Evolutionary conservation across 2,329 filamentous ascomycete species (phyloP).

Genomic region (Phoma sp.): DNA sequence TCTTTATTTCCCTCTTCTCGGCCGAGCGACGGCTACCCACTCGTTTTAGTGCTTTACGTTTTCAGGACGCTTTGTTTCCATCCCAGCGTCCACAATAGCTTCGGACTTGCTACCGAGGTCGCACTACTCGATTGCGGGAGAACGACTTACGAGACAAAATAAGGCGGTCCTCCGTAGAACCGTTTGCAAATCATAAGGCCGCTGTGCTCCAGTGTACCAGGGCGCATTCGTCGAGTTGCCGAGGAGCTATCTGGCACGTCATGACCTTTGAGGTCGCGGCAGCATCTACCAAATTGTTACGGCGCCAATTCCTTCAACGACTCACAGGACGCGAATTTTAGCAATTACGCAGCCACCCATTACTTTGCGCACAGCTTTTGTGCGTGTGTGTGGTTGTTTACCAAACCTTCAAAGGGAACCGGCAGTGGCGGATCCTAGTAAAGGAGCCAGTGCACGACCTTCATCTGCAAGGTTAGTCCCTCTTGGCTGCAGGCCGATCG

Average conservation of each 20-base stretch:
- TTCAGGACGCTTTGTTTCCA: conserved; percentile 3
- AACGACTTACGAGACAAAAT: conserved; percentile 16
- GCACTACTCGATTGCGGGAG: conserved; percentile 21
- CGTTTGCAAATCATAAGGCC: conserved; percentile 19
- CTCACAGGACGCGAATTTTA: background rate
- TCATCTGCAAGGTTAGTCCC: conserved; percentile 18
- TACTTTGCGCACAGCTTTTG: background rate
- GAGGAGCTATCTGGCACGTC: conserved; percentile 9
- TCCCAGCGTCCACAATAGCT: conserved; percentile 8
- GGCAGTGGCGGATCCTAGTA: conserved; percentile 16
- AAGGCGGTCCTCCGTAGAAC: conserved; percentile 19
- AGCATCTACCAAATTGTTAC: background rate
- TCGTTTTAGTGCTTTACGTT: conserved; percentile 7
- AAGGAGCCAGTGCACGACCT: conserved; percentile 13
- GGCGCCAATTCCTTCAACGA: background rate
- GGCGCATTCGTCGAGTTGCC: background rate
- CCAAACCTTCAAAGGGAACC: conserved; percentile 3
- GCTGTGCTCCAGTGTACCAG: conserved; percentile 8
- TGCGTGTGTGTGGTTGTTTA: background rate
- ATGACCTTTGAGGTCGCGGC: conserved; percentile 8
- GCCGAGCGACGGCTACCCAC: conserved; percentile 6
- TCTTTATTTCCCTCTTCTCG: conserved; percentile 20
- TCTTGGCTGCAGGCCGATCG: conserved; percentile 22
- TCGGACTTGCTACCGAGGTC: conserved; percentile 21
- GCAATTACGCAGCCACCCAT: background rate